Percentiles rank a stretch among this genome's conserved stretches.
phyloP scores from a whole-genome alignment of 176 grass and related monocot genomes.

The Microstegium vimineum region DNA sequence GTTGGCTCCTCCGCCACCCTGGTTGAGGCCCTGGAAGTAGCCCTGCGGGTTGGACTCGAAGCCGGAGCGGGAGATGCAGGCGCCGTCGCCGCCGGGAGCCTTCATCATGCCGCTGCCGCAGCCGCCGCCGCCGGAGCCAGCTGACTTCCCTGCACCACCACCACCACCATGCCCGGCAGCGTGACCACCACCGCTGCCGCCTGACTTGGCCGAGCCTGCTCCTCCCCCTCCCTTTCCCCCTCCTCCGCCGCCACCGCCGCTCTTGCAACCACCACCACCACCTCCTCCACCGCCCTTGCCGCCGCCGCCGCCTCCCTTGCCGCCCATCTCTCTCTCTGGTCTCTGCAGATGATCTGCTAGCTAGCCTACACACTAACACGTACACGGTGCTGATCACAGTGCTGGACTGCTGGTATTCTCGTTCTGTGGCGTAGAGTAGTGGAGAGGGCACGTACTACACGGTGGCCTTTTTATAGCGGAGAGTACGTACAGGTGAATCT shows the following conservation, averaged over 20 bases:
- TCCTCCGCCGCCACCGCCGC: neutral
- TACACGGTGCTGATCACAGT: too few species aligned
- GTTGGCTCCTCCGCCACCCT: neutral
- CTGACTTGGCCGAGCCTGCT: neutral
- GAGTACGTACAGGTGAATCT: too few species aligned
- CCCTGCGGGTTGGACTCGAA: slow-evolving; percentile 33
- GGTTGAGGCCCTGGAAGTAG: slow-evolving; percentile 34
- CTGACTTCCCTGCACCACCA: neutral
- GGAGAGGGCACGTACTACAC: too few species aligned
- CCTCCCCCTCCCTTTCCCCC: neutral
- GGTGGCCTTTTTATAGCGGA: too few species aligned
- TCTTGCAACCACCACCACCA: neutral
- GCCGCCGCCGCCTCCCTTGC: neutral
- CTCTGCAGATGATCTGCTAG: neutral
- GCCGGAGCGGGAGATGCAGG: slow-evolving; percentile 3
- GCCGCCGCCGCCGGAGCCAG: neutral
- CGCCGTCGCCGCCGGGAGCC: neutral
- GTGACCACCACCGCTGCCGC: neutral
- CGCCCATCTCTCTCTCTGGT: slow-evolving; percentile 1
- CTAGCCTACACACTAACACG: too few species aligned
- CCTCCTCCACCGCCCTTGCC: neutral
- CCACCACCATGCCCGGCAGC: neutral
- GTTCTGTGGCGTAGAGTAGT: too few species aligned
- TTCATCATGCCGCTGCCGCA: slow-evolving; percentile 2
- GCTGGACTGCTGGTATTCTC: too few species aligned